phyloP scores from a whole-genome alignment of 2,329 filamentous ascomycete species.

The Raffaelea deltoideospora region DNA sequence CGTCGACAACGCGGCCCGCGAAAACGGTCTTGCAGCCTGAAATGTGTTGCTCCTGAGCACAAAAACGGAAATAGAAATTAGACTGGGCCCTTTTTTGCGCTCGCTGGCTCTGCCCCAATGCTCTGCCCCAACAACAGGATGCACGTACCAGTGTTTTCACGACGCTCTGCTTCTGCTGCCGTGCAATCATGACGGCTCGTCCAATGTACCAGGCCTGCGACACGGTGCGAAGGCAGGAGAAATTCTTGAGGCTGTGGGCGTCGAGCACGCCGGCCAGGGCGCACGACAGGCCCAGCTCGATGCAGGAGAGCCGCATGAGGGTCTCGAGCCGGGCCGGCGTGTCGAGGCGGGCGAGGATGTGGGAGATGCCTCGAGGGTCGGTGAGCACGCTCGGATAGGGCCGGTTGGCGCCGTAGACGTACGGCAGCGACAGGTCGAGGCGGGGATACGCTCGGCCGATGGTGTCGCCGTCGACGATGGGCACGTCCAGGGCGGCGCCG shows the following conservation, averaged over 20 bases:
- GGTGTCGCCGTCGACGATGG: conserved; percentile 38
- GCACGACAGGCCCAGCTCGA: conserved; percentile 36
- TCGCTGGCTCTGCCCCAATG: too few relatives aligned
- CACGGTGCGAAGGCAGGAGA: conserved; percentile 34
- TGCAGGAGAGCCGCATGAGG: conserved; percentile 33
- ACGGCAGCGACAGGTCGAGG: conserved; percentile 31
- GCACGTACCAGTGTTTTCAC: too few relatives aligned
- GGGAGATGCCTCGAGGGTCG: conserved; percentile 36
- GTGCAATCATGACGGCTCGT: conserved; percentile 37
- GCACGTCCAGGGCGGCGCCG: conserved; percentile 36
- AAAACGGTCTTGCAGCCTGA: conserved; percentile 38
- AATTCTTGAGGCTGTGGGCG: conserved; percentile 31
- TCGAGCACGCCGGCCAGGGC: conserved; percentile 34
- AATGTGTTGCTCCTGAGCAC: conserved; percentile 44
- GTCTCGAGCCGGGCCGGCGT: conserved; percentile 32
- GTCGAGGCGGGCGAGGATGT: conserved; percentile 30
- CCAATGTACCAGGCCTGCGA: conserved; percentile 45
- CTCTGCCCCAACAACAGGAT: too few relatives aligned
- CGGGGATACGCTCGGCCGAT: conserved; percentile 41
- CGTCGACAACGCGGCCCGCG: conserved; percentile 41
- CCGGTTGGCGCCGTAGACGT: conserved; percentile 27
- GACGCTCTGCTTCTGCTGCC: conserved; percentile 32
- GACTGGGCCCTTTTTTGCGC: too few relatives aligned
- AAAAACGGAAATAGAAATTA: too few relatives aligned
- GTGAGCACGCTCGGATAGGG: conserved; percentile 32